Evolutionary conservation across 345 rosid species (phyloP).

Genomic region (Acer campestre): DNA sequence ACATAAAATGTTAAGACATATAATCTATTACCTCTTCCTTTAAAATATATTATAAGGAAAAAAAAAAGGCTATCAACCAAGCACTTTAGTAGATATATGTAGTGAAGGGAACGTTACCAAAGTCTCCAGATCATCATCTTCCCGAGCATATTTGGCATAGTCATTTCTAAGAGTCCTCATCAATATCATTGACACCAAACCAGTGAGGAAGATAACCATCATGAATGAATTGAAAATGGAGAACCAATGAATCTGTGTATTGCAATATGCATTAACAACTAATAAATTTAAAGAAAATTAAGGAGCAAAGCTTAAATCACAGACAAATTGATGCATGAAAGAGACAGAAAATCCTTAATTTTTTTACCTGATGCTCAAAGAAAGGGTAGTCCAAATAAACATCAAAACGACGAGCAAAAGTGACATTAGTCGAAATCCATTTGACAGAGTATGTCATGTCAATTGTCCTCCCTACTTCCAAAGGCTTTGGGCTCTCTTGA

Average conservation of each 20-base stretch:
- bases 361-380: slow-evolving; percentile 90
- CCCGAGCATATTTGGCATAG: slow-evolving; percentile 95
- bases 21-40: slow-evolving; percentile 14
- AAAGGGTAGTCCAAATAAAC: slow-evolving; percentile 91
- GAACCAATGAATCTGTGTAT: slow-evolving; percentile 91
- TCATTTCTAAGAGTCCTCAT: slow-evolving; percentile 96
- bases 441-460: slow-evolving; percentile 90
- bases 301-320: background rate
- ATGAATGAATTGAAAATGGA: slow-evolving; percentile 96
- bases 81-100: slow-evolving; percentile 15
- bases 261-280: slow-evolving; percentile 17
- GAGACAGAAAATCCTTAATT: background rate
- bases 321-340: background rate
- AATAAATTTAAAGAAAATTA: background rate
- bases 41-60: slow-evolving; percentile 1
- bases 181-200: slow-evolving; percentile 95
- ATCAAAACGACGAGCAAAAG: slow-evolving; percentile 89
- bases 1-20: slow-evolving; percentile 15
- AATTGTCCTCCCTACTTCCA: slow-evolving; percentile 62
- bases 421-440: slow-evolving; percentile 68
- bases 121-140: slow-evolving; percentile 92
- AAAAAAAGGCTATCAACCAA: background rate
- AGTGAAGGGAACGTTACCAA: slow-evolving; percentile 55
- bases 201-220: slow-evolving; percentile 98
- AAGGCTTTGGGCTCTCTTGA: slow-evolving; percentile 74